These are phyloP conservation scores for Multifurca ochricompacta DNA, from an alignment of 768 basidiomycete genomes.

Conservation along the genomic window DNA sequence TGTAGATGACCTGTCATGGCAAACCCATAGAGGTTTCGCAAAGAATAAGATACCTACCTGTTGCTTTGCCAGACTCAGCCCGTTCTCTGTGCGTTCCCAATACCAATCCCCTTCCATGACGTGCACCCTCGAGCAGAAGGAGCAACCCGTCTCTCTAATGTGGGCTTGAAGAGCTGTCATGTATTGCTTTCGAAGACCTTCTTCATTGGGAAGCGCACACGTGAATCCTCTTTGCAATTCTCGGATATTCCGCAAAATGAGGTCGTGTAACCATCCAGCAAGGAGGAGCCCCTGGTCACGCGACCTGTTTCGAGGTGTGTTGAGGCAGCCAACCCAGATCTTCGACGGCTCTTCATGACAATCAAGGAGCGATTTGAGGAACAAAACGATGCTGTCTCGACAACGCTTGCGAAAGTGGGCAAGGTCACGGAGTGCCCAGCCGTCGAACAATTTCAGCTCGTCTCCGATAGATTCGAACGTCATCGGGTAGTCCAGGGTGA, in stretches of 20 bases:
- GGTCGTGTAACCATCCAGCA: background rate
- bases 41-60: too few relatives aligned
- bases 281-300: too few relatives aligned
- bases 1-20: too few relatives aligned
- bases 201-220: background rate
- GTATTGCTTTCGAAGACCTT: background rate
- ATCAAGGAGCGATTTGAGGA: background rate
- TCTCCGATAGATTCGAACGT: constrained; percentile 2
- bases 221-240: background rate
- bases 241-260: background rate
- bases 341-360: background rate
- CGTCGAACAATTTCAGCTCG: background rate
- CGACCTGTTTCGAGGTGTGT: background rate
- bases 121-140: constrained; percentile 9
- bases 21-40: too few relatives aligned
- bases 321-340: constrained; percentile 8
- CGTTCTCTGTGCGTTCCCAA: too few relatives aligned
- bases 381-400: constrained; percentile 1
- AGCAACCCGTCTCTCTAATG: background rate
- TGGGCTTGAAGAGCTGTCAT: background rate
- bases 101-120: background rate
- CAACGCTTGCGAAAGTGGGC: background rate
- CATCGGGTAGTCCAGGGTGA: background rate
- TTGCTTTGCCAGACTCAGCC: too few relatives aligned
- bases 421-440: constrained; percentile 4